phyloP scores from a whole-genome alignment of 2,329 filamentous ascomycete species.

The Pyricularia sp. region DNA sequence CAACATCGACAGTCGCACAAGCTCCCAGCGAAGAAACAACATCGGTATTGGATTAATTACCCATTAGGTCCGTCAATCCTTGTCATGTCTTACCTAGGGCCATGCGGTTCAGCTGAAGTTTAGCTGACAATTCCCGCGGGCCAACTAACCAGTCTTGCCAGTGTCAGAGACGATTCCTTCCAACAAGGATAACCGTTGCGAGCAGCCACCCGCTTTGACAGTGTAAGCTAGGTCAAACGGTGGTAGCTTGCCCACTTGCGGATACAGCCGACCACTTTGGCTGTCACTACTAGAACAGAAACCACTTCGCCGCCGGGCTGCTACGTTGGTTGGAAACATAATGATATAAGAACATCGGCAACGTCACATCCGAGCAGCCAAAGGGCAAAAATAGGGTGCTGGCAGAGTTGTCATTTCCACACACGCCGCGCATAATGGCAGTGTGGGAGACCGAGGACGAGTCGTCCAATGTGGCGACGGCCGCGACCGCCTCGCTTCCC shows the following conservation, averaged over 20 bases:
- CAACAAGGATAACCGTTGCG: not conserved
- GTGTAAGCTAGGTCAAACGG: not conserved
- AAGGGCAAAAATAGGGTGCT: not conserved
- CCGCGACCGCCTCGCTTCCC: constrained; percentile 42
- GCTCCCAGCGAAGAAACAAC: not conserved
- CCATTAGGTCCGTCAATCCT: not conserved
- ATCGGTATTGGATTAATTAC: not conserved
- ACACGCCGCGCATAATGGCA: constrained; percentile 30
- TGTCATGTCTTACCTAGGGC: not conserved
- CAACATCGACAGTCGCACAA: not conserved
- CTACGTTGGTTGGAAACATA: not conserved
- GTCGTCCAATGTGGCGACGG: constrained; percentile 12
- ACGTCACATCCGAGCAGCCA: not conserved
- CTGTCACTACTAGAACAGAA: not conserved
- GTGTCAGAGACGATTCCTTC: not conserved
- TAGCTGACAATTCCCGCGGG: not conserved
- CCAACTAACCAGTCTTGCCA: not conserved
- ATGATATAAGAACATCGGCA: constrained; percentile 2
- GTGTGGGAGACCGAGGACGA: constrained; percentile 57
- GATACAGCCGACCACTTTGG: not conserved
- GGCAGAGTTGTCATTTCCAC: not conserved
- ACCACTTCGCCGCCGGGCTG: not conserved
- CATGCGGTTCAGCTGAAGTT: not conserved
- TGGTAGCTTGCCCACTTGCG: not conserved
- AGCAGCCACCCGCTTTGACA: not conserved